Conservation (phyloP, 140 eudicot species). For the Bidens hawaiensis region DNA sequence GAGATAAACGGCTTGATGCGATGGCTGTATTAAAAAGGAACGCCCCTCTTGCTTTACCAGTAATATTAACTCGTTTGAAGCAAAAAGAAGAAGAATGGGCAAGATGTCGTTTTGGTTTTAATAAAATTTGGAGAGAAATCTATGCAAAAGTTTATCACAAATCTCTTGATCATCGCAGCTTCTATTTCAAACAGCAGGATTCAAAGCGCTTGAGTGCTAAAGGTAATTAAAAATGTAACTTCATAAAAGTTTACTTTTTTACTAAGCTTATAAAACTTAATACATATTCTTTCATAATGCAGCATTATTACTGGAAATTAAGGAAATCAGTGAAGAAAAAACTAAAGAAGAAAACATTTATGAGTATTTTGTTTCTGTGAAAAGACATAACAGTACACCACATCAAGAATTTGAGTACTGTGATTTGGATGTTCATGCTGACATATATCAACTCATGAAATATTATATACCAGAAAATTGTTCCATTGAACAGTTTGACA, state of each 20-base stretch:
- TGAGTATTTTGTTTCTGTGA: slow-evolving; percentile 52
- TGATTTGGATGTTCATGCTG: slow-evolving; percentile 72
- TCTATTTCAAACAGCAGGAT: slow-evolving; percentile 94
- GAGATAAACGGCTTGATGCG: slow-evolving; percentile 94
- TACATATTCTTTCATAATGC: slow-evolving; percentile 12
- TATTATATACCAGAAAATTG: slow-evolving; percentile 71
- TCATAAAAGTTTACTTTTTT: not conserved
- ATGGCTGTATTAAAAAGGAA: slow-evolving; percentile 80
- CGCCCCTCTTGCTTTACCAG: slow-evolving; percentile 80
- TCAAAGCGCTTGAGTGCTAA: slow-evolving; percentile 80
- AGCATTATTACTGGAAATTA: slow-evolving; percentile 75
- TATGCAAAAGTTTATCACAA: slow-evolving; percentile 86
- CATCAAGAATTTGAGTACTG: slow-evolving; percentile 65
- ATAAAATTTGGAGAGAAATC: slow-evolving; percentile 83
- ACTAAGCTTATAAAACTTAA: not conserved
- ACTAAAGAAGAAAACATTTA: slow-evolving; percentile 45
- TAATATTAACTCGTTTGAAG: slow-evolving; percentile 78
- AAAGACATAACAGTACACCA: slow-evolving; percentile 42
- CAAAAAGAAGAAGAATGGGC: slow-evolving; percentile 98
- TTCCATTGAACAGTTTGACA: slow-evolving; percentile 63
- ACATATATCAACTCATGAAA: slow-evolving; percentile 65
- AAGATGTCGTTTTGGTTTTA: slow-evolving; percentile 80
- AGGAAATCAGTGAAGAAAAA: slow-evolving; percentile 61
- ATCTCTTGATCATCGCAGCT: slow-evolving; percentile 94
- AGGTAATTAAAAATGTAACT: slow-evolving; percentile 45